These are phyloP conservation scores for Uromyces viciae-fabae DNA, from an alignment of 1,284 basidiomycete species.

Conservation along the genomic window DNA sequence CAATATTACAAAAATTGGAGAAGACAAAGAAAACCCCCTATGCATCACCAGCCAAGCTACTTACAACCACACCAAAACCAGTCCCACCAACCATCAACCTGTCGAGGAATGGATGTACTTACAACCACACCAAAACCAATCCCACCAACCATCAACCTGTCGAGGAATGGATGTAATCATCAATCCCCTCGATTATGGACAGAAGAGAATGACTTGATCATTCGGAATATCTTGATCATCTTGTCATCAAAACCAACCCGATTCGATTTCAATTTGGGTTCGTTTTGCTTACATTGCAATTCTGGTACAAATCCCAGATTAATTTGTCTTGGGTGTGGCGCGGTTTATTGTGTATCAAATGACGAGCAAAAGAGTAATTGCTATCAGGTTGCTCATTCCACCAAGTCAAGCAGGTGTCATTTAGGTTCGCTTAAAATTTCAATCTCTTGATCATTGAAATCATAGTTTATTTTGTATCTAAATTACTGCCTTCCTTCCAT, in stretches of 20 bases:
- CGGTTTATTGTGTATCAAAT: background rate
- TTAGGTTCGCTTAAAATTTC: constrained; percentile 7
- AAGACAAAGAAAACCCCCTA: too few species aligned
- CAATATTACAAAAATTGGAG: too few species aligned
- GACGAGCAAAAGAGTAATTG: background rate
- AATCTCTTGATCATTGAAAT: background rate
- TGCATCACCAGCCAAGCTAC: too few species aligned
- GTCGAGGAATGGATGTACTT: constrained; percentile 16
- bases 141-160: background rate
- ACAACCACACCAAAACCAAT: background rate
- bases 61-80: background rate
- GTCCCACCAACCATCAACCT: background rate
- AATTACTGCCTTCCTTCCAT: background rate
- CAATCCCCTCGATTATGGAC: constrained; percentile 14
- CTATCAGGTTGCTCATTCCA: background rate
- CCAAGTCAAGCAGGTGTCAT: constrained; percentile 10
- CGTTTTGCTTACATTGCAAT: constrained; percentile 24
- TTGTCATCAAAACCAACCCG: constrained; percentile 18
- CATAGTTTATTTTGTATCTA: background rate
- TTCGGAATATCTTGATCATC: background rate
- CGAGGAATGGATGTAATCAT: constrained; percentile 16
- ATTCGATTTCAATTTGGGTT: background rate
- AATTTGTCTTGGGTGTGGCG: constrained; percentile 31
- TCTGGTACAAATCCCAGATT: constrained; percentile 8
- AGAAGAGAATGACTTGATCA: background rate